phyloP scores from a whole-genome alignment of 2,329 filamentous ascomycete species.

The Alternaria triticimaculans region DNA sequence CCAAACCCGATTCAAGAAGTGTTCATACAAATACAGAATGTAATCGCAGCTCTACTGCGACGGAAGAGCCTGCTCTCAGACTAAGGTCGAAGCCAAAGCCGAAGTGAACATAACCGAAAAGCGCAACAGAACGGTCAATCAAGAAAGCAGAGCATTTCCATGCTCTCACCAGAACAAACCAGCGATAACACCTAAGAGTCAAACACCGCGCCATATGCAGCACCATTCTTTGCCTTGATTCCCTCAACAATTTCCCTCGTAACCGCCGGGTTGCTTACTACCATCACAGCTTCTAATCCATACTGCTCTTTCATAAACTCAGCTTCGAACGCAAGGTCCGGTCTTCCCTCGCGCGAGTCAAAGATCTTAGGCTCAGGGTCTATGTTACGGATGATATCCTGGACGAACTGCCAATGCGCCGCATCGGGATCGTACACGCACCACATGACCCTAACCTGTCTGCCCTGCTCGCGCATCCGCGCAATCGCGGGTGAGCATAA shows the following conservation, averaged over 20 bases:
- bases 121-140: not conserved
- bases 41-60: not conserved
- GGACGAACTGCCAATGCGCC: slow-evolving; percentile 22
- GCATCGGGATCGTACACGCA: slow-evolving; percentile 17
- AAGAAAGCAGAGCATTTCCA: not conserved
- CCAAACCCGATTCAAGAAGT: not conserved
- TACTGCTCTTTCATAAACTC: not conserved
- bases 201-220: slow-evolving; percentile 33
- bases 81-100: not conserved
- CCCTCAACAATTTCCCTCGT: slow-evolving; percentile 21
- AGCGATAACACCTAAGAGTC: slow-evolving; percentile 17
- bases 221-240: slow-evolving; percentile 15
- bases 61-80: not conserved
- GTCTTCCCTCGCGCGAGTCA: slow-evolving; percentile 13
- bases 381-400: slow-evolving; percentile 15
- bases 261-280: slow-evolving; percentile 28
- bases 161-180: no score
- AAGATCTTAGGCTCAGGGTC: slow-evolving; percentile 22
- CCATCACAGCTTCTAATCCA: slow-evolving; percentile 24
- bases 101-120: not conserved
- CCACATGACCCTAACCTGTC: slow-evolving; percentile 25
- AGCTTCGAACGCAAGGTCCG: slow-evolving; percentile 24
- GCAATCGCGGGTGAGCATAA: slow-evolving; percentile 15
- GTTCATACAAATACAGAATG: not conserved
- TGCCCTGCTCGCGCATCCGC: slow-evolving; percentile 9